phyloP scores from a whole-genome alignment of 306 rosid species.

The Macrotyloma uniflorum region DNA sequence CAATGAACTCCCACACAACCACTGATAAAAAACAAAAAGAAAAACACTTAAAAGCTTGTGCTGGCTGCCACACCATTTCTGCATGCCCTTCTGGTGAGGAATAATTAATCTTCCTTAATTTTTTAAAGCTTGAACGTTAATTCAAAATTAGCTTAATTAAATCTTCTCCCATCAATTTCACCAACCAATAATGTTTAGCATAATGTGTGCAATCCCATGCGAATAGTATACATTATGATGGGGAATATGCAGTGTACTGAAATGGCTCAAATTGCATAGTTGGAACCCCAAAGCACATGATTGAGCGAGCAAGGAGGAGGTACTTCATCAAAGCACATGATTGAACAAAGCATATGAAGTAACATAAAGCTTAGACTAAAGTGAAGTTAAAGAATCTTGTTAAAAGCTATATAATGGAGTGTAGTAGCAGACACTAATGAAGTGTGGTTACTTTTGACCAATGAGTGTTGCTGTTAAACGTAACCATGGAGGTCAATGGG shows the following conservation, averaged over 20 bases:
- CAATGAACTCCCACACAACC: constrained; percentile 27
- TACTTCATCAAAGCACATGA: constrained; percentile 55
- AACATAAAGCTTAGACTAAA: constrained; percentile 89
- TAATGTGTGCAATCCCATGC: background rate
- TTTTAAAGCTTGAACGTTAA: background rate
- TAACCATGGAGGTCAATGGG: constrained; percentile 62
- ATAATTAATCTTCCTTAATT: background rate
- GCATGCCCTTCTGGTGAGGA: background rate
- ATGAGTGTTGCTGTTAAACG: constrained; percentile 44
- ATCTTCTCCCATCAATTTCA: background rate
- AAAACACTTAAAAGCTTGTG: background rate
- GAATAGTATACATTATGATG: background rate
- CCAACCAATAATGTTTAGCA: background rate
- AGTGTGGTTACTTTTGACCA: constrained; percentile 76
- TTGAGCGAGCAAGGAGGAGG: constrained; percentile 47
- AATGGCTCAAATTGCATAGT: constrained; percentile 36
- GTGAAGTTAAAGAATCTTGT: constrained; percentile 77
- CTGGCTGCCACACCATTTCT: too few relatives aligned
- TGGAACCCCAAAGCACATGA: constrained; percentile 55
- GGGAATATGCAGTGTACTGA: constrained; percentile 36
- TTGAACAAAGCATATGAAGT: constrained; percentile 66
- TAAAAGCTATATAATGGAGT: constrained; percentile 91
- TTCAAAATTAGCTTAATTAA: background rate
- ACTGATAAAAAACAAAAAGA: background rate
- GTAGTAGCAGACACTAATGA: constrained; percentile 94